Evolutionary conservation across 352 stramenopile species (phyloP), one percentile per base, ranked within the genome.

Genomic region (Pythium aristosporum): DNA sequence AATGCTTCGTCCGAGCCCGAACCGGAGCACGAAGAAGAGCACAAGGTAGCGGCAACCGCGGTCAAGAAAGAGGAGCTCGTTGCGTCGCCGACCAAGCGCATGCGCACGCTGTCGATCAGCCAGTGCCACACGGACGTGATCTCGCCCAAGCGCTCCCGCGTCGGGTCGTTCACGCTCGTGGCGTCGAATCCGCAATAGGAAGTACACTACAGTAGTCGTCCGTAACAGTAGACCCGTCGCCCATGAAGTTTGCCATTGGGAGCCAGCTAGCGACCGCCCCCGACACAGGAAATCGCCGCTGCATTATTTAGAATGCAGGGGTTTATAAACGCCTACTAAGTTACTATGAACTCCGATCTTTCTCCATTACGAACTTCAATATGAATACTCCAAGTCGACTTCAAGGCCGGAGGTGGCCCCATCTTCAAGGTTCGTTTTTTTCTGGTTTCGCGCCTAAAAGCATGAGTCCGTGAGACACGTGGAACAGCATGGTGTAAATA

Each of bases 81-180:
- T 30, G 85, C 73, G 63, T 91, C 80, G 36, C 80, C 80, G 16
- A 89, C 75, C n/a, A 92, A 92, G 69, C 82, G 82, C 47, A 88
- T 89, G 72, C 82, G 82, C 41, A 79, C 82, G 37, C 71, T 91
- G 30, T 89, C 80, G 11, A 80, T 91, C 43, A 89, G 75, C 70
- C 75, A 70, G 47, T 86, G 71, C 55, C 65, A 75, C 52, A 69
- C 62, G 32, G 79, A 89, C 48, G 63, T 74, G n/a, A 78, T 68
- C 20, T 67, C 75, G 1, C 53, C 72, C 52, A 91, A 91, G 60
- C 82, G 82, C 42, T 89, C 82, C 43, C 76, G 82, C 12, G 74
- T 91, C 4, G 80, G 76, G 25, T 87, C 82, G 4, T 79, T 89
- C 66, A 84, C 79, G 41, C 21, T 59, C 41, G 46, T 70, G 57